A percentile compares a stretch with the other conserved stretches of the same genome.
phyloP scores from a whole-genome alignment of 306 rosid species.

The Cucumis sativus region DNA sequence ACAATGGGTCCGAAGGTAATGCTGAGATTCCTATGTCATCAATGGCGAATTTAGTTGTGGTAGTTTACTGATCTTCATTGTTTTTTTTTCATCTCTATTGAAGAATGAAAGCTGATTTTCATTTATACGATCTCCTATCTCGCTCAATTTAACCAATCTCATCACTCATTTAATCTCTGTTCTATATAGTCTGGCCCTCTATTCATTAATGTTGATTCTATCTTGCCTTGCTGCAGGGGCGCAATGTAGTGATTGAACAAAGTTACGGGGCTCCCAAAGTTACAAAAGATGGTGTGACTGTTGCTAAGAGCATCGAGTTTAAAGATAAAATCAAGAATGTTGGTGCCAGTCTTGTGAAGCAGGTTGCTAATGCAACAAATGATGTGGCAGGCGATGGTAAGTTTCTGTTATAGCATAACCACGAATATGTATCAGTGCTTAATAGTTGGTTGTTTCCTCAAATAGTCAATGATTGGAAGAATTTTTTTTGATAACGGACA shows the following conservation, averaged over 20 bases:
- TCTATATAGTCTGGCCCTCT: background rate
- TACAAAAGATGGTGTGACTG: constrained; percentile 93
- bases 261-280: constrained; percentile 91
- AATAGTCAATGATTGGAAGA: background rate
- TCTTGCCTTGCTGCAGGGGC: constrained; percentile 44
- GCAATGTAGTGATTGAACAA: constrained; percentile 84
- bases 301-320: constrained; percentile 86
- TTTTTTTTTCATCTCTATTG: background rate
- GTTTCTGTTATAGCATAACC: background rate
- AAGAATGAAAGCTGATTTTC: background rate
- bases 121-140: background rate
- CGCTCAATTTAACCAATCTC: background rate
- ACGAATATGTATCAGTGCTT: background rate
- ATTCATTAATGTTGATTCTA: background rate
- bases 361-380: constrained; percentile 95
- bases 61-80: background rate
- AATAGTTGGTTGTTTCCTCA: background rate
- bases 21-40: background rate
- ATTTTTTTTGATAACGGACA: background rate
- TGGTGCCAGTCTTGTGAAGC: constrained; percentile 96
- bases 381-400: constrained; percentile 93
- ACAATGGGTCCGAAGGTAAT: constrained; percentile 97
- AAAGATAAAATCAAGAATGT: constrained; percentile 79
- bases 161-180: background rate
- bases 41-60: background rate